These are phyloP conservation scores for Diversispora epigaea DNA, from an alignment of 192 early-diverging fungal genomes.

Conservation along the genomic window DNA sequence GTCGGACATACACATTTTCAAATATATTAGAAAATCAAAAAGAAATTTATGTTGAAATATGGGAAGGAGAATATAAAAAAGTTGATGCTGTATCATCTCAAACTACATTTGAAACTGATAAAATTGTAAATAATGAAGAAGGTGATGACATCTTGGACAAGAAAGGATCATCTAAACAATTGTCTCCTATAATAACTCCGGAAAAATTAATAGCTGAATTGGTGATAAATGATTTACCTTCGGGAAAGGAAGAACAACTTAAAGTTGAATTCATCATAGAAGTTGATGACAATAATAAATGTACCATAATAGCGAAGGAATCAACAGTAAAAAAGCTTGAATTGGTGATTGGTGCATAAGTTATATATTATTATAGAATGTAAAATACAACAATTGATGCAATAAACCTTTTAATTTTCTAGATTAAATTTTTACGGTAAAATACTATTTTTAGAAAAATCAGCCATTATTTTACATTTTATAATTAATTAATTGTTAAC, in stretches of 20 bases:
- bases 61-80: conserved; percentile 50
- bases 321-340: conserved; percentile 48
- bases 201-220: conserved; percentile 66
- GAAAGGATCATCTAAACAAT: conserved; percentile 47
- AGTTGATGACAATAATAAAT: conserved; percentile 48
- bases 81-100: conserved; percentile 29
- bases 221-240: conserved; percentile 56
- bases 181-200: conserved; percentile 49
- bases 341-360: no score
- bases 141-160: conserved; percentile 58
- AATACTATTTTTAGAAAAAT: no score
- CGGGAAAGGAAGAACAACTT: conserved; percentile 46
- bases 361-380: no score
- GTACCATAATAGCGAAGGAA: conserved; percentile 54
- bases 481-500: no score
- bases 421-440: no score
- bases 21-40: conserved; percentile 62
- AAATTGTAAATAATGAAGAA: conserved; percentile 49
- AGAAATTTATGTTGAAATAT: conserved; percentile 77
- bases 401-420: no score
- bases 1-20: conserved; percentile 72
- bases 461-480: no score
- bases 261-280: conserved; percentile 55
- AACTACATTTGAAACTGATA: conserved; percentile 34
- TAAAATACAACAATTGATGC: no score